Base-by-base conservation (phyloP, 2,329 filamentous ascomycete species). In the Geosmithia morbida region DNA sequence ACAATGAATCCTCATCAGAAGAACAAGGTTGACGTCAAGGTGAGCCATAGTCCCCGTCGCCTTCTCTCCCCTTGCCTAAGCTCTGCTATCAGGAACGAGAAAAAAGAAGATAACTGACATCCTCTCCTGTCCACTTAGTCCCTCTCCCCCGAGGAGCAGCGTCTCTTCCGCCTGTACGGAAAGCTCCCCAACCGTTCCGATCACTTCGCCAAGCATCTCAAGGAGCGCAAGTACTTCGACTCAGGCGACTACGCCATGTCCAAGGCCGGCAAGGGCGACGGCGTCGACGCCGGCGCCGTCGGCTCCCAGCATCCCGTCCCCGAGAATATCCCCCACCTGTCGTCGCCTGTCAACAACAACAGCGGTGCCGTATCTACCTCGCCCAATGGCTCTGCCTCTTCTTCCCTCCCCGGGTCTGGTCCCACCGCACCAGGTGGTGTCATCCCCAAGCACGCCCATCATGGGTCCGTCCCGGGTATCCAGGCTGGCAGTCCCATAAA, bases 211-310 rank as follows among this genome's bases (percentile, higher is more conserved):
- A 97, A 97, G 74, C 94, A 97, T 64, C 79, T 97, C 63, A 96
- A 96, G 77, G 92, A 97, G 66, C 89, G 92, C 72, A 98, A 94
- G 72, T 96, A 95, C 72, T 96, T 96, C 67, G 88, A 96, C 72
- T 92, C 85, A 51, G 89, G 88, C 61, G 88, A 96, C 71, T 96
- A 95, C 60, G 89, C 89, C 61, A 85, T 95, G 70, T 90, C 85
- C 66, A 95, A 96, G 73, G 92, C 92, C 50, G 92, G 92, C 67
- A 97, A 97, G 71, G 88, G 87, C 64, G 86, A 89, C 60, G 85
- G 92, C 61, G 85, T 92, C 59, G 90, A 94, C 61, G 87, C 94
- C 51, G 94, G 90, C 61, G 84, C 84, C 59, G 87, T 98, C 60
- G 92, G 92, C 59, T 89, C 87, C 59, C 84, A 95, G 69, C 92